Conservation (phyloP, 371 early-diverging fungal species). For the Mortierella sp. region DNA sequence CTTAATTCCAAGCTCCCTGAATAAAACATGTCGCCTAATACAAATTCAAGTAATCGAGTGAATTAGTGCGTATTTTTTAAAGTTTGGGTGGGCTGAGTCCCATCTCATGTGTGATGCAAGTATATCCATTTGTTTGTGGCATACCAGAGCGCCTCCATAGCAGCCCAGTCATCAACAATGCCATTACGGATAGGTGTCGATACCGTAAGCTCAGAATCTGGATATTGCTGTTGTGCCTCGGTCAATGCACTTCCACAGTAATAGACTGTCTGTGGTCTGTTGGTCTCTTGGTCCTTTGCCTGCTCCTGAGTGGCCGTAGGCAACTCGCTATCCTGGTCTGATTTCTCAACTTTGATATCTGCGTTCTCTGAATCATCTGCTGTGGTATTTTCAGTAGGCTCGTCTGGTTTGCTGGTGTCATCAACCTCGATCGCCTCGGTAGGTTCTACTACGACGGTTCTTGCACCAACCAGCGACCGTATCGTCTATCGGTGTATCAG, state of each 20-base stretch:
- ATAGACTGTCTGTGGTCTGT: constrained; percentile 45
- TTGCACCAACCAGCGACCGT: constrained; percentile 41
- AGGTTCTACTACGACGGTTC: constrained; percentile 25
- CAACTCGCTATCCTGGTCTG: constrained; percentile 19
- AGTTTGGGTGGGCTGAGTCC: background rate
- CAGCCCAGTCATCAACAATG: constrained; percentile 81
- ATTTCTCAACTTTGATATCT: constrained; percentile 27
- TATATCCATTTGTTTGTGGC: background rate
- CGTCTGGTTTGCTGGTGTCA: constrained; percentile 3
- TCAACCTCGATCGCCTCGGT: background rate
- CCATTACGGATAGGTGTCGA: constrained; percentile 72
- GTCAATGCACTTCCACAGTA: constrained; percentile 60
- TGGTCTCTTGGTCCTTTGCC: constrained; percentile 30
- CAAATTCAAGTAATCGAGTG: background rate
- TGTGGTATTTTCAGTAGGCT: background rate
- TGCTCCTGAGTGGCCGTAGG: constrained; percentile 16
- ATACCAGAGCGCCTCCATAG: constrained; percentile 79
- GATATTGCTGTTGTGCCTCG: constrained; percentile 37
- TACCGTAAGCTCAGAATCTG: constrained; percentile 39
- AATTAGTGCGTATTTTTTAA: background rate
- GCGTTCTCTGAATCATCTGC: background rate
- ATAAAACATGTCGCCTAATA: constrained; percentile 78
- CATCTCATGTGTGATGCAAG: background rate
- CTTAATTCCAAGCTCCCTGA: constrained; percentile 81
- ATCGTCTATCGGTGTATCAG: constrained; percentile 19